A percentile compares a stretch with the other conserved stretches of the same genome.
phyloP scores from a whole-genome alignment of 2,329 filamentous ascomycete species.

The Endoconidiophora laricicola region DNA sequence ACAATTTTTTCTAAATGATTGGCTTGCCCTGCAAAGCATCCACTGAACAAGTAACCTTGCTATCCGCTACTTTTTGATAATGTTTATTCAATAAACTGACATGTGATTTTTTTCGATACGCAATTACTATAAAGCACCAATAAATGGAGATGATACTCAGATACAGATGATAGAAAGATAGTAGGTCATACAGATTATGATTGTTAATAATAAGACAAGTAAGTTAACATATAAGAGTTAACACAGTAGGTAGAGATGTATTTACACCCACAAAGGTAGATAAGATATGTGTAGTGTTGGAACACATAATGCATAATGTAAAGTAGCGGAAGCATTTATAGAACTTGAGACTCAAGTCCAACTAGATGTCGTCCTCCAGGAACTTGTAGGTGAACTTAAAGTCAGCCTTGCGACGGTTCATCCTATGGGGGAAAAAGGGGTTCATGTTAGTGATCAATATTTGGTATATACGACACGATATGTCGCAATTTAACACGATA shows the following conservation, averaged over 20 bases:
- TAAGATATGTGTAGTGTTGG: background rate
- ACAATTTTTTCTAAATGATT: too few species aligned
- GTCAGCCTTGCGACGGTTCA: constrained; percentile 94
- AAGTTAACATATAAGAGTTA: too few species aligned
- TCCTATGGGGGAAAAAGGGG: constrained; percentile 41
- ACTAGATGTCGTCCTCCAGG: constrained; percentile 73
- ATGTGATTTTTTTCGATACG: too few species aligned
- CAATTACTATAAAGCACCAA: too few species aligned
- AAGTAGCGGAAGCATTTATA: background rate
- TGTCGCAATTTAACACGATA: background rate
- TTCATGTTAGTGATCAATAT: constrained; percentile 12
- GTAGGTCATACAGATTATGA: background rate
- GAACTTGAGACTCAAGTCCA: background rate
- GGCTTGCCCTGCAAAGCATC: too few species aligned
- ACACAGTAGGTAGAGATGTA: background rate
- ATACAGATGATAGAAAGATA: too few species aligned
- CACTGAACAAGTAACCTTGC: too few species aligned
- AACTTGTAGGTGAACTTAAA: constrained; percentile 99
- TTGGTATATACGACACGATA: too few species aligned
- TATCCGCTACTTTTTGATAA: too few species aligned
- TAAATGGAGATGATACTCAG: too few species aligned
- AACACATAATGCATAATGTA: background rate
- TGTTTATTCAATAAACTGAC: too few species aligned
- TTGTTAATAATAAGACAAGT: background rate
- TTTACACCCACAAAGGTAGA: background rate